Evolutionary conservation across 2,329 filamentous ascomycete species (phyloP), one percentile per base, ranked within the genome.

Genomic region (Pochonia chlamydosporia): DNA sequence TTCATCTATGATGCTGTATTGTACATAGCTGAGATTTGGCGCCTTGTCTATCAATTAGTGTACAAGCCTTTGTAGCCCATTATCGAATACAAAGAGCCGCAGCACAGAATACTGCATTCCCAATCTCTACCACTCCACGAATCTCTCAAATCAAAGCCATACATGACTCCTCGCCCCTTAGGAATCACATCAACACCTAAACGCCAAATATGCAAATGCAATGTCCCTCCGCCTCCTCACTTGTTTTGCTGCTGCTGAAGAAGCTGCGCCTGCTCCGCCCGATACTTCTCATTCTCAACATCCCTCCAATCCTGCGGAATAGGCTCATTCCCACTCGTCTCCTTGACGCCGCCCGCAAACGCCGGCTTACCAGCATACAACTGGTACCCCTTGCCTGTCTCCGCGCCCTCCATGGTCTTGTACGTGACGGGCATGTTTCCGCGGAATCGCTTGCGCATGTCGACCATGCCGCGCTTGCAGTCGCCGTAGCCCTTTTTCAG

Each of bases 401-500:
- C 83, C 48, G 52, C 66, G 44, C 56, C 52, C 61, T 82, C 76
- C 58, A 82, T 70, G 49, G 74, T 69, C 60, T 72, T 75, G 55
- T 85, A 80, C 21, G 81, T 76, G 54, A 95, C 84, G 46, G 93
- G 90, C 65, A 89, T 82, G 72, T 97, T 97, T 49, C 93, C 93
- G 47, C 93, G 82, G 70, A 99, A 97, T 28, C 93, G 86, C 73
- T 97, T 97, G 66, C 93, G 88, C 93, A 99, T 99, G 67, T 99
- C 93, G 58, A 97, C 87, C 82, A 95, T 82, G 55, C 93, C 93
- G 55, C 92, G 87, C 63, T 95, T 95, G 79, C 93, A 99, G 64
- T 96, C 89, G 65, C 89, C 87, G 60, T 95, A 93, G 40, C 90
- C 89, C 66, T 89, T 91, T 66, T 92, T 89, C 50, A 99, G 79